A percentile compares a stretch with the other conserved stretches of the same genome.
phyloP scores from a whole-genome alignment of 176 grass and related monocot species.

The Avena eriantha region DNA sequence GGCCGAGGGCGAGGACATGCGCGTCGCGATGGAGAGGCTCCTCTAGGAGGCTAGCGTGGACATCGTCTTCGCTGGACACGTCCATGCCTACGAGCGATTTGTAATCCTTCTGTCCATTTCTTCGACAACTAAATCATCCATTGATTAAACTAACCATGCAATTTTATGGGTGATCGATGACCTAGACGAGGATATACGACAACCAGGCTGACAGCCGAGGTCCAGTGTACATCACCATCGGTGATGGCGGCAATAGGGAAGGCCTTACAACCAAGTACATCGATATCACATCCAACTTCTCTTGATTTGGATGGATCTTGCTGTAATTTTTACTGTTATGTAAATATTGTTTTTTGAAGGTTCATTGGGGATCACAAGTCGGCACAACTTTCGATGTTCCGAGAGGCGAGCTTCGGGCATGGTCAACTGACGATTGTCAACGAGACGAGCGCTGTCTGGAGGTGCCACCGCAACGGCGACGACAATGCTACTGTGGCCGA shows the following conservation, averaged over 20 bases:
- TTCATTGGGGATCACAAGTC: constrained; percentile 61
- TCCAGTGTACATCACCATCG: constrained; percentile 74
- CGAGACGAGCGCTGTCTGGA: constrained; percentile 64
- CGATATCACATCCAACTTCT: not conserved
- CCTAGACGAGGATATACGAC: constrained; percentile 66
- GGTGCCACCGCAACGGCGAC: constrained; percentile 85
- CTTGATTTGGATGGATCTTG: not conserved
- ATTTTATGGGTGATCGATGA: too few relatives aligned
- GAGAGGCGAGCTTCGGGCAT: constrained; percentile 87
- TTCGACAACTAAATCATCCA: too few relatives aligned
- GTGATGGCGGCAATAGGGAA: constrained; percentile 86
- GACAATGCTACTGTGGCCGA: constrained; percentile 52
- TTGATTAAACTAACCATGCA: not conserved
- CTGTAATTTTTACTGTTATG: not conserved
- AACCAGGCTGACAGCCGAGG: constrained; percentile 52
- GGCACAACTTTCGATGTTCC: constrained; percentile 61
- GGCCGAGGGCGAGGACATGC: constrained; percentile 57
- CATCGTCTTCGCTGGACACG: constrained; percentile 68
- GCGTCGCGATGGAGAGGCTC: constrained; percentile 57
- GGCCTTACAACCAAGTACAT: constrained; percentile 65
- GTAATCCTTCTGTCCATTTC: constrained; percentile 34
- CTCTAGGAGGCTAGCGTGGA: constrained; percentile 64
- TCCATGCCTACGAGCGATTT: constrained; percentile 87
- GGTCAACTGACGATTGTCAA: constrained; percentile 59
- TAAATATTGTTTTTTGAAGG: constrained; percentile 30